Evolutionary conservation across 108 stramenopile species (phyloP).

Genomic region (Epithemia pelagica): DNA sequence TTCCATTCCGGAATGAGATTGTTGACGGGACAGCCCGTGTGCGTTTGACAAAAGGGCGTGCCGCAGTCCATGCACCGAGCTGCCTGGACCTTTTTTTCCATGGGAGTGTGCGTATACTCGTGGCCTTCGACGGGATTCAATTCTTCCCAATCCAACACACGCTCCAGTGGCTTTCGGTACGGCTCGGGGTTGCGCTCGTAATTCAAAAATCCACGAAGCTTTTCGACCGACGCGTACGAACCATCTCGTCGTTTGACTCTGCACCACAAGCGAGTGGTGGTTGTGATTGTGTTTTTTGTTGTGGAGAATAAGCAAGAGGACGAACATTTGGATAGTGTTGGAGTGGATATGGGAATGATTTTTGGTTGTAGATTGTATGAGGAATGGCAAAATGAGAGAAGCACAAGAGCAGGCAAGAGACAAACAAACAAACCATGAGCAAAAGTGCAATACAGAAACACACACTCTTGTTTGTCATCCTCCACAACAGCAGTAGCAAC

Average conservation of each 20-base stretch:
- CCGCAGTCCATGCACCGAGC: slow-evolving; percentile 98
- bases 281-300: too few species aligned
- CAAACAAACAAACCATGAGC: too few species aligned
- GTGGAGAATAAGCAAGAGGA: not conserved
- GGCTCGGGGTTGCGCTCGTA: slow-evolving; percentile 96
- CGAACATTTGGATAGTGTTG: not conserved
- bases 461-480: too few species aligned
- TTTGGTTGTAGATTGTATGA: not conserved
- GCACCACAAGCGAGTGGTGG: too few species aligned
- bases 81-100: slow-evolving; percentile 91
- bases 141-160: slow-evolving; percentile 92
- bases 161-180: slow-evolving; percentile 87
- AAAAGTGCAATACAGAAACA: too few species aligned
- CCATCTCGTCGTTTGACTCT: slow-evolving; percentile 91
- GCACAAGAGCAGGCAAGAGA: not conserved
- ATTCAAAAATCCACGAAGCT: slow-evolving; percentile 90
- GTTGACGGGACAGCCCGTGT: slow-evolving; percentile 95
- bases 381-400: not conserved
- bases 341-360: not conserved
- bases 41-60: slow-evolving; percentile 96
- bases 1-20: slow-evolving; percentile 99
- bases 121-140: slow-evolving; percentile 85
- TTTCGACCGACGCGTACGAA: slow-evolving; percentile 76
- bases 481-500: too few species aligned
- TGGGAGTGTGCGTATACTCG: slow-evolving; percentile 62